Conservation (phyloP, 75 land plant genomes). For the Sequoiadendron giganteum region DNA sequence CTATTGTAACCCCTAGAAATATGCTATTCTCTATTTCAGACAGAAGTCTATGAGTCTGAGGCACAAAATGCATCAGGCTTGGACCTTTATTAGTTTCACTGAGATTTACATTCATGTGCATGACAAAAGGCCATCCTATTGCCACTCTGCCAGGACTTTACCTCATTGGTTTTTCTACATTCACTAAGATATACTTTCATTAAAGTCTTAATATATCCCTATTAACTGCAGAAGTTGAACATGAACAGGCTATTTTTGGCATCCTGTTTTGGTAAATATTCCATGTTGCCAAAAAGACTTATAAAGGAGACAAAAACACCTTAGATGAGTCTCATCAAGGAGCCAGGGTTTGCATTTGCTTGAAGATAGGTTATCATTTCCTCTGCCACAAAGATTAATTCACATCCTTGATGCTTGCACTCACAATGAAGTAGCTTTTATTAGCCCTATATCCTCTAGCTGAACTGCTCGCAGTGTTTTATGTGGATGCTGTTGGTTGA, state of each 20-base stretch:
- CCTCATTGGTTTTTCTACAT: neutral
- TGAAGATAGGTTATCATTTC: neutral
- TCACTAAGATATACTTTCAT: too few species aligned
- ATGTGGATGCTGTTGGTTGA: neutral
- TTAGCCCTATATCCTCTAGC: neutral
- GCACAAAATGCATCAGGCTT: neutral
- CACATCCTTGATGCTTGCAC: neutral
- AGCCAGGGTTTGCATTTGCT: neutral
- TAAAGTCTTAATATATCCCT: neutral
- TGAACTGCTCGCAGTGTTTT: neutral
- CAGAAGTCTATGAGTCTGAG: neutral
- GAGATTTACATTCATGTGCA: neutral
- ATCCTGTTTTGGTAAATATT: neutral
- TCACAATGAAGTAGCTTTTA: neutral
- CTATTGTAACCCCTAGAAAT: neutral
- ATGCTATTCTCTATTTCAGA: neutral
- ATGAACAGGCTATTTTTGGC: neutral
- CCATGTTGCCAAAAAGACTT: neutral
- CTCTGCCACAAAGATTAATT: neutral
- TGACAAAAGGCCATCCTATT: neutral
- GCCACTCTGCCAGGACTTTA: neutral
- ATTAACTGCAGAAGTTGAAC: neutral
- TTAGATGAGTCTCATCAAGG: neutral
- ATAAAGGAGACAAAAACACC: neutral
- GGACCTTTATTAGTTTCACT: neutral